Conservation (phyloP, 768 basidiomycete species). For the Hygrophorus russula region DNA sequence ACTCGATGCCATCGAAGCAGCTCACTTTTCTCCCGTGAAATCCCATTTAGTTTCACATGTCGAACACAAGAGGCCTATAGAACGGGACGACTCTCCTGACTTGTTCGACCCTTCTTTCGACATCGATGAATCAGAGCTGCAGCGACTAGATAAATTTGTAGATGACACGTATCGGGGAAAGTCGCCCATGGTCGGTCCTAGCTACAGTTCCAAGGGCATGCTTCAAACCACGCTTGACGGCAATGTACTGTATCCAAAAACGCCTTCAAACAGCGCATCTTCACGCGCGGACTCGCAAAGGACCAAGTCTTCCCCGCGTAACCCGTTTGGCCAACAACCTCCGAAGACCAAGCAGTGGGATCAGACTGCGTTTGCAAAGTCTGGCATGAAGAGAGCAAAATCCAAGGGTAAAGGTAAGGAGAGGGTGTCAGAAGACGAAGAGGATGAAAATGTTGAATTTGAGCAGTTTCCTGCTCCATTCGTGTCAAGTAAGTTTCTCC, state of each 20-base stretch:
- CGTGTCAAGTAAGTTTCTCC: constrained; percentile 38
- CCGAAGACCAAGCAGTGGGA: constrained; percentile 84
- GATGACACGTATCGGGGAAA: constrained; percentile 34
- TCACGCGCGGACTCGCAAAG: constrained; percentile 26
- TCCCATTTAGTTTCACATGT: constrained; percentile 9
- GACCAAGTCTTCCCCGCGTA: constrained; percentile 30
- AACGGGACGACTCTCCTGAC: constrained; percentile 29
- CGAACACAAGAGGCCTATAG: constrained; percentile 9
- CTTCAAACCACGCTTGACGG: constrained; percentile 61
- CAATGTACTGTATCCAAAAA: constrained; percentile 26
- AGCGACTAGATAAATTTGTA: constrained; percentile 41
- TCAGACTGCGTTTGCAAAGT: constrained; percentile 76
- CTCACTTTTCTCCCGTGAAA: constrained; percentile 22
- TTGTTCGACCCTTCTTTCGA: constrained; percentile 45
- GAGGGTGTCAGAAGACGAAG: constrained; percentile 36
- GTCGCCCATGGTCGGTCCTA: constrained; percentile 31
- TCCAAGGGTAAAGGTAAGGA: constrained; percentile 44
- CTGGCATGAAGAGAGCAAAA: constrained; percentile 50
- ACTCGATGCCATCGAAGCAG: constrained; percentile 64
- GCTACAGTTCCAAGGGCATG: constrained; percentile 25
- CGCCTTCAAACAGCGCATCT: constrained; percentile 18
- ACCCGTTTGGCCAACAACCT: constrained; percentile 42
- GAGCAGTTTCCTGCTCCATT: constrained; percentile 82
- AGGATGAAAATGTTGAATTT: constrained; percentile 58
- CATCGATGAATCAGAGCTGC: constrained; percentile 43